Base-by-base conservation (phyloP, 2,329 filamentous ascomycete species). In the Neoascochyta sp. region DNA sequence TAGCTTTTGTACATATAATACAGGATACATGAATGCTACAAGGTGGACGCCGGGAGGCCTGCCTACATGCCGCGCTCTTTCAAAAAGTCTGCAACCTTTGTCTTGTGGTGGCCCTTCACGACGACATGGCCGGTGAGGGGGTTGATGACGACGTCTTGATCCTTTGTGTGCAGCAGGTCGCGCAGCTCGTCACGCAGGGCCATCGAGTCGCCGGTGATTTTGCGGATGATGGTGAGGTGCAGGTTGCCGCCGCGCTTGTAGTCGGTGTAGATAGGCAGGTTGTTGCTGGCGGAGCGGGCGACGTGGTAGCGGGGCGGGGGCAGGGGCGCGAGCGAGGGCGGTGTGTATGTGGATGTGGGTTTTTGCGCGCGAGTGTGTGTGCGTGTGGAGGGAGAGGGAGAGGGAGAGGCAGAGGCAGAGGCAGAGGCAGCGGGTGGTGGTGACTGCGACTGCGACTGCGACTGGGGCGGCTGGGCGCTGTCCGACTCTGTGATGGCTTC, bases 231-330 rank as follows among this genome's bases (percentile, higher is more conserved):
- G 4, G 90, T 93, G 51, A 84, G 65, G 50, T 80, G 77, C 55
- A 80, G 72, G 44, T 85, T 92, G 9, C 86, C 86, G 29, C 87
- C 87, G 9, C 78, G 73, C 67, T 86, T 89, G 43, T 66, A 69
- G 45, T 79, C 71, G 10, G 80, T 70, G 66, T 96, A 98, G 24
- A 96, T 75, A 14, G 86, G 80, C 3, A 92, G 68, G 45, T 86
- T 78, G 26, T 79, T 76, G 20, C 76, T 81, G 1, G 71, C 67
- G 3, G 86, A 90, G 40, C 87, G 81, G 29, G 71, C 70, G 43
- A 96, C 74, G 50, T 80, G 74, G 69, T 88, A 95, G 8, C 77
- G 74, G 7, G 51, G 47, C 10, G 58, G 52, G 1, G 49, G 36
- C 10, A 52, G 43, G 9, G 40, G 24, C n/a, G n/a, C n/a, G 5